These are phyloP conservation scores for Neurospora hispaniola DNA, from an alignment of 495 filamentous ascomycete genomes.

Conservation along the genomic window DNA sequence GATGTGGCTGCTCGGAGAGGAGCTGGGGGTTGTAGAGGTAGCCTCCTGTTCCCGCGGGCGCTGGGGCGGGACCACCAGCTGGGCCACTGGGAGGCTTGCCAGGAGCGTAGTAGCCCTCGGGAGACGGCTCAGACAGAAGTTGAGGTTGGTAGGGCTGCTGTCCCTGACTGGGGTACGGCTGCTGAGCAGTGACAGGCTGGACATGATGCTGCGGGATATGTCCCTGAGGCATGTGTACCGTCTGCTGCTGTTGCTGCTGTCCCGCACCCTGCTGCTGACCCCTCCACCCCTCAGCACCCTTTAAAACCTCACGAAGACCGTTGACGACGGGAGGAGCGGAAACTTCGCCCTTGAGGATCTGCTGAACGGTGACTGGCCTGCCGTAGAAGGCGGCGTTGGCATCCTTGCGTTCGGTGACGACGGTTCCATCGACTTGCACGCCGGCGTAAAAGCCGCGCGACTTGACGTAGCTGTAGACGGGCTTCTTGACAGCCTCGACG, in stretches of 20 bases:
- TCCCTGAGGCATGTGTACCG: background rate
- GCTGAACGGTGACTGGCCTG: constrained; percentile 46
- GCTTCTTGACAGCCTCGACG: constrained; percentile 28
- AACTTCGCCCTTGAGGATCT: constrained; percentile 61
- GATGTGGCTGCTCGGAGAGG: background rate
- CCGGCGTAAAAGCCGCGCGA: constrained; percentile 70
- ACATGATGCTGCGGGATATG: background rate
- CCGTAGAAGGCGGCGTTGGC: constrained; percentile 74
- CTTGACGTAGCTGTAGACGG: constrained; percentile 76
- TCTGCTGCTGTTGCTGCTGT: constrained; percentile 1
- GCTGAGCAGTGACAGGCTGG: background rate
- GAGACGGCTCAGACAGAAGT: background rate
- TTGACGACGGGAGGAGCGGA: constrained; percentile 12
- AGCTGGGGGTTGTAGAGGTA: background rate
- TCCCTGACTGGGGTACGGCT: background rate
- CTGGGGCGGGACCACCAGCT: background rate
- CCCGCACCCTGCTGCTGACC: constrained; percentile 7
- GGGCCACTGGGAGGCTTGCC: background rate
- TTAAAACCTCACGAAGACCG: constrained; percentile 16
- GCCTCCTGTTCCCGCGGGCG: background rate
- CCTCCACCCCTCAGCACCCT: constrained; percentile 18
- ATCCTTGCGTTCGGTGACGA: constrained; percentile 67
- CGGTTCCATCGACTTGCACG: constrained; percentile 66
- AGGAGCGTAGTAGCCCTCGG: background rate
- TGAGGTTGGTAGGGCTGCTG: background rate